Percentiles rank a stretch among this genome's conserved stretches.
Conservation (phyloP, 805 yeast genomes). For the Ogataea ramenticola region DNA sequence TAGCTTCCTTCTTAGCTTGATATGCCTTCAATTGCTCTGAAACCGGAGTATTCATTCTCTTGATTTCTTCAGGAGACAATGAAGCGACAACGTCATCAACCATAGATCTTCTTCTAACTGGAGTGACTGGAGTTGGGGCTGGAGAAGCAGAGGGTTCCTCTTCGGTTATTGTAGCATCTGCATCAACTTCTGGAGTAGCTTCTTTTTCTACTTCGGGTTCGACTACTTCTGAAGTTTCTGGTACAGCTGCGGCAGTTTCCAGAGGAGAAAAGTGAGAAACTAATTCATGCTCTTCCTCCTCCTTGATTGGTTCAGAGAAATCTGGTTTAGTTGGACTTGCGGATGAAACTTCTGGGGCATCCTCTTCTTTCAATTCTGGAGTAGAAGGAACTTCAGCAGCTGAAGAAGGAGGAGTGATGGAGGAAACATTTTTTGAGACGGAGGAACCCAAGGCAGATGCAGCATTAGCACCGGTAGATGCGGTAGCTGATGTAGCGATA, state of each 20-base stretch:
- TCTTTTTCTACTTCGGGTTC: neutral
- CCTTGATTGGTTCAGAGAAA: conserved; percentile 28
- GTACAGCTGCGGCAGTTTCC: neutral
- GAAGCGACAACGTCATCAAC: conserved; percentile 24
- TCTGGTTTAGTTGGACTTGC: conserved; percentile 11
- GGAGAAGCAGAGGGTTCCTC: neutral
- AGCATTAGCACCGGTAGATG: conserved; percentile 10
- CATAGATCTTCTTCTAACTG: conserved; percentile 21
- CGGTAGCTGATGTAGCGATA: conserved; percentile 13
- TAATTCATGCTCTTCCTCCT: conserved; percentile 12
- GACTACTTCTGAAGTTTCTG: neutral
- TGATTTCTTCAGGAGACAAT: conserved; percentile 19
- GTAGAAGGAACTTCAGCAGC: conserved; percentile 6
- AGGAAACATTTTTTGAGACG: conserved; percentile 11
- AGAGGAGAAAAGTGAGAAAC: conserved; percentile 3
- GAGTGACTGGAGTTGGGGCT: neutral
- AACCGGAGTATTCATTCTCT: conserved; percentile 23
- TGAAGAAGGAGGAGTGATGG: conserved; percentile 10
- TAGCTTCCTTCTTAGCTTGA: conserved; percentile 24
- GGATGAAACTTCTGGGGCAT: neutral
- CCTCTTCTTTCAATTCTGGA: neutral
- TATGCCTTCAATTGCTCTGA: conserved; percentile 18
- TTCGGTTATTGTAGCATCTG: neutral
- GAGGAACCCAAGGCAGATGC: conserved; percentile 12
- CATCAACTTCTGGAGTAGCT: neutral